Conservation (phyloP, 1,284 basidiomycete genomes). For the Ustilago sp. region DNA sequence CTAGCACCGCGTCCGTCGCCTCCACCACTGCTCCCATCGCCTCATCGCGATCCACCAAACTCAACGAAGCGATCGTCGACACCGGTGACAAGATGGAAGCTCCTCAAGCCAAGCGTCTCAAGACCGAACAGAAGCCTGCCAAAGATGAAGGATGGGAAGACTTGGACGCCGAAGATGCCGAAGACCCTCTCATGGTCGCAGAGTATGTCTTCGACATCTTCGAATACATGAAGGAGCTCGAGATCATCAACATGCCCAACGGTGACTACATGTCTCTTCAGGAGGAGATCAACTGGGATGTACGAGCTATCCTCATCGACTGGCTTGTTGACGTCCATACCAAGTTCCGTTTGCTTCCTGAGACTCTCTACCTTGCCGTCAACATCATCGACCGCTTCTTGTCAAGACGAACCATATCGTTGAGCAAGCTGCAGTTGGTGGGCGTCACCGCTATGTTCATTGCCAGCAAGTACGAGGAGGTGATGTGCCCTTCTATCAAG, state of each 20-base stretch:
- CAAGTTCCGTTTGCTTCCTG: slow-evolving; percentile 91
- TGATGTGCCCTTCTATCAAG: slow-evolving; percentile 86
- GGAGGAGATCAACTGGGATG: slow-evolving; percentile 66
- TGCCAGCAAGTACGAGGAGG: slow-evolving; percentile 95
- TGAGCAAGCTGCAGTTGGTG: slow-evolving; percentile 93
- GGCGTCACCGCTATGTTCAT: slow-evolving; percentile 94
- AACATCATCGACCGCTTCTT: slow-evolving; percentile 98
- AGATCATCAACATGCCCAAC: slow-evolving; percentile 71
- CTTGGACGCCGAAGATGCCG: slow-evolving; percentile 90
- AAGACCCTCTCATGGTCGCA: slow-evolving; percentile 95
- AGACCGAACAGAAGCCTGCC: slow-evolving; percentile 56
- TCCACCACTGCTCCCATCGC: background rate
- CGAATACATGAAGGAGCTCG: slow-evolving; percentile 83
- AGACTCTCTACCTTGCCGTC: slow-evolving; percentile 92
- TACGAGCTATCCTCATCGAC: slow-evolving; percentile 89
- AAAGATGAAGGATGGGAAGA: slow-evolving; percentile 80
- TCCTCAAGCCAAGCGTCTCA: slow-evolving; percentile 51
- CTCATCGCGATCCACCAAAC: slow-evolving; percentile 36
- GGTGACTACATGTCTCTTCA: slow-evolving; percentile 66
- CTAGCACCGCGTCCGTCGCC: slow-evolving; percentile 19
- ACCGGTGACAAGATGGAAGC: slow-evolving; percentile 51
- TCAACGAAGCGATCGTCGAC: slow-evolving; percentile 38
- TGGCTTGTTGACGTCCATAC: slow-evolving; percentile 97
- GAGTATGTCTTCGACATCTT: slow-evolving; percentile 97
- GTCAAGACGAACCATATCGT: slow-evolving; percentile 86